Percentiles rank a stretch among this genome's conserved stretches.
phyloP scores from a whole-genome alignment of 2,329 filamentous ascomycete species.

The Pseudocercospora fijiensis region DNA sequence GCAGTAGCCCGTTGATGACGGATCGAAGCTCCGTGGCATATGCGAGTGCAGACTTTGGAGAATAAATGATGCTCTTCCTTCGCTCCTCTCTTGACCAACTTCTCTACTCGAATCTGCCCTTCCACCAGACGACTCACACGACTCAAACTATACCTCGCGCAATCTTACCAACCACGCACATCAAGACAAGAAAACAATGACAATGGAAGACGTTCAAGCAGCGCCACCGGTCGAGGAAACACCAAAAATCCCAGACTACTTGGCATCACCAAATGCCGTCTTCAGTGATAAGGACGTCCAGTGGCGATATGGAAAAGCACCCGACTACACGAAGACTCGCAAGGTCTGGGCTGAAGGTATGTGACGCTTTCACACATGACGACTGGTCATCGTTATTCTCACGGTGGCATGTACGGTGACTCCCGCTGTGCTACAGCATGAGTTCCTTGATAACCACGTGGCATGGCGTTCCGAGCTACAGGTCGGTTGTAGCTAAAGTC shows the following conservation, averaged over 20 bases:
- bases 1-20: conserved; percentile 11
- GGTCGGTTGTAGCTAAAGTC: conserved; percentile 8
- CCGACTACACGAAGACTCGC: conserved; percentile 65
- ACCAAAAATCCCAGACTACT: conserved; percentile 56
- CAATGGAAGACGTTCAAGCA: conserved; percentile 29
- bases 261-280: conserved; percentile 59
- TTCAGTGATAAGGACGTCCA: conserved; percentile 54
- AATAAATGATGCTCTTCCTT: conserved; percentile 19
- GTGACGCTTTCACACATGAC: conserved; percentile 24
- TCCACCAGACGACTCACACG: neutral
- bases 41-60: conserved; percentile 12
- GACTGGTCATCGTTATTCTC: neutral
- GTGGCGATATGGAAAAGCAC: conserved; percentile 61
- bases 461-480: conserved; percentile 10
- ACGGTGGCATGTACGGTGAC: neutral
- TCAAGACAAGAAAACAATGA: conserved; percentile 28
- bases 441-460: conserved; percentile 12
- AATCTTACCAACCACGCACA: neutral
- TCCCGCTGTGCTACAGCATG: conserved; percentile 16
- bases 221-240: conserved; percentile 33
- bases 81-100: conserved; percentile 1
- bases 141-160: neutral
- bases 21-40: conserved; percentile 17
- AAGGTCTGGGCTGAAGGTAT: conserved; percentile 60
- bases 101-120: neutral